These are phyloP conservation scores for Eutrema salsugineum DNA, from an alignment of 441 rosid genomes.

Conservation along the genomic window DNA sequence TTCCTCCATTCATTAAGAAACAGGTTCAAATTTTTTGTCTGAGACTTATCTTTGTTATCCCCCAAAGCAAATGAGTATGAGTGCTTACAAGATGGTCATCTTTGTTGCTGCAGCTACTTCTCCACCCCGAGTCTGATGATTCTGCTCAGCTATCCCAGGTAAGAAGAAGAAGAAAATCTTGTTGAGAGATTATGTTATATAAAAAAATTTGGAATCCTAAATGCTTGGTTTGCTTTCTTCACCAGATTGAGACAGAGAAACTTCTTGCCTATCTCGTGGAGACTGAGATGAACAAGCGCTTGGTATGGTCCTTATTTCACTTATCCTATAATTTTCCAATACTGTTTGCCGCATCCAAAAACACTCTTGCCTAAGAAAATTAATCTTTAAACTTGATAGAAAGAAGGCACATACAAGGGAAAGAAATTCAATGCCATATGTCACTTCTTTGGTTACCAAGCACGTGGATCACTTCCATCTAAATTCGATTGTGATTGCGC, in stretches of 20 bases:
- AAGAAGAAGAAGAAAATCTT: not conserved
- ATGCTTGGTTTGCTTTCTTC: constrained; percentile 21
- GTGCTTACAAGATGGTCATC: constrained; percentile 23
- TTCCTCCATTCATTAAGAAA: constrained; percentile 89
- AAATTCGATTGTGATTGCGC: constrained; percentile 98
- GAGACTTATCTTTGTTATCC: constrained; percentile 9
- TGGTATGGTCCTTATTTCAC: constrained; percentile 38
- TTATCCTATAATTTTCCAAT: not conserved
- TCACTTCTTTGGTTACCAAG: constrained; percentile 99
- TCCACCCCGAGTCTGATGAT: constrained; percentile 94
- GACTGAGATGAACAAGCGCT: constrained; percentile 88
- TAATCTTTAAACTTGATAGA: constrained; percentile 46
- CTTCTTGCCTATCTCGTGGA: constrained; percentile 98
- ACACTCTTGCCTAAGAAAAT: not conserved
- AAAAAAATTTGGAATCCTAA: not conserved
- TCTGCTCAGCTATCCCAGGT: constrained; percentile 99
- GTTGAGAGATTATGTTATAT: not conserved
- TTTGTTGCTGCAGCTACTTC: constrained; percentile 72
- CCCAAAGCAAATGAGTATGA: constrained; percentile 12
- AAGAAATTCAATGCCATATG: constrained; percentile 96
- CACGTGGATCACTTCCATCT: constrained; percentile 97
- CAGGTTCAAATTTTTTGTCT: constrained; percentile 56
- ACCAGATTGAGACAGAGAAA: constrained; percentile 96
- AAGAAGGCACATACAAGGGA: constrained; percentile 94
- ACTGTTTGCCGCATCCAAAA: not conserved